These are phyloP conservation scores for Teunomyces pallodes DNA, from an alignment of 805 yeast genomes.

Conservation along the genomic window DNA sequence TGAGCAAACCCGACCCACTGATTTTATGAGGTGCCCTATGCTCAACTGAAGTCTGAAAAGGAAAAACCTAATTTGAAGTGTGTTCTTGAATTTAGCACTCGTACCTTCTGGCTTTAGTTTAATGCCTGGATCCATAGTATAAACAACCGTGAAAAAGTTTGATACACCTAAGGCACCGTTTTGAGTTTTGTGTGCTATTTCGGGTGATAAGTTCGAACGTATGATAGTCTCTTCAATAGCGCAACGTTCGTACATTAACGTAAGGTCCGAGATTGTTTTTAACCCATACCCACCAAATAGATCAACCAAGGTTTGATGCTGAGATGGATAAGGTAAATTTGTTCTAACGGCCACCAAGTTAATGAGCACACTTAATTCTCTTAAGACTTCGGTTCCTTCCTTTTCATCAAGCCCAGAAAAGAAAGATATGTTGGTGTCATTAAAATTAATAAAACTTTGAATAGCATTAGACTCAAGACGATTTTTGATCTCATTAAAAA, in stretches of 20 bases:
- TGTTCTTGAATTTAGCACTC: constrained; percentile 61
- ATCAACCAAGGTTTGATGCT: constrained; percentile 38
- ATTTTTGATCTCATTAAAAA: constrained; percentile 32
- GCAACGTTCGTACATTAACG: constrained; percentile 46
- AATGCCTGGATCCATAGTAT: constrained; percentile 40
- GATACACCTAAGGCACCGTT: background rate
- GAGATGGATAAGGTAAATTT: constrained; percentile 45
- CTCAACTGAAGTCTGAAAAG: constrained; percentile 47
- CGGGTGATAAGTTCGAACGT: constrained; percentile 47
- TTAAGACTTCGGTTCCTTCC: constrained; percentile 30
- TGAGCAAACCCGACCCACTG: constrained; percentile 45
- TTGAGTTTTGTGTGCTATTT: constrained; percentile 43
- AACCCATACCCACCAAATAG: constrained; percentile 44
- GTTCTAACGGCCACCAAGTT: constrained; percentile 51
- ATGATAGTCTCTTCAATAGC: constrained; percentile 57
- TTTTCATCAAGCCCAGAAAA: constrained; percentile 32
- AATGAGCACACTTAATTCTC: constrained; percentile 36
- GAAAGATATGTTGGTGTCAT: constrained; percentile 29
- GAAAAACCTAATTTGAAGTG: constrained; percentile 54
- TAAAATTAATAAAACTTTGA: constrained; percentile 27
- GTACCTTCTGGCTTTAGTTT: constrained; percentile 41
- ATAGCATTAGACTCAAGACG: constrained; percentile 28
- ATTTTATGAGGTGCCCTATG: constrained; percentile 39
- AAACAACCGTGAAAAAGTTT: constrained; percentile 19
- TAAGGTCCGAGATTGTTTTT: constrained; percentile 27